Conservation (phyloP, 2,329 filamentous ascomycete genomes). For the Drechmeria coniospora region DNA sequence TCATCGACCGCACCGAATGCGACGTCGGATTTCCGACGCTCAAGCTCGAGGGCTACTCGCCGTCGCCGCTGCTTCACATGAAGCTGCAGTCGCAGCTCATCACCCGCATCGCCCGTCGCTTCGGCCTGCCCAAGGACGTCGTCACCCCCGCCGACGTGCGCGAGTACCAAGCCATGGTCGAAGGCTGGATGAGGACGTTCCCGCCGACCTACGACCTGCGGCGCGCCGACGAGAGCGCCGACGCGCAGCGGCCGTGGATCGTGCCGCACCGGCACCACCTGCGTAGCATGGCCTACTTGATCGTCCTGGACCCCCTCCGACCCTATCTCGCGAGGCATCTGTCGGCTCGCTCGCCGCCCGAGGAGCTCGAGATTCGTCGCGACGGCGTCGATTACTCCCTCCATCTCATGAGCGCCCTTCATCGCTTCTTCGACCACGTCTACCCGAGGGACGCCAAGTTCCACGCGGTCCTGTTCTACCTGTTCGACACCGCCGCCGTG, state of each 20-base stretch:
- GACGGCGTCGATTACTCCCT: slow-evolving; percentile 28
- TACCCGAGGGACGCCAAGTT: slow-evolving; percentile 31
- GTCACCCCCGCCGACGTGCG: slow-evolving; percentile 13
- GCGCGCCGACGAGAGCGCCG: slow-evolving; percentile 24
- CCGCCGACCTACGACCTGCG: slow-evolving; percentile 23
- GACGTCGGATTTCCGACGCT: slow-evolving; percentile 17
- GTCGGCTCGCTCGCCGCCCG: slow-evolving; percentile 10
- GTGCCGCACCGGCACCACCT: slow-evolving; percentile 29
- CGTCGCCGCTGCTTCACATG: slow-evolving; percentile 19
- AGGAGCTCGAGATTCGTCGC: slow-evolving; percentile 21
- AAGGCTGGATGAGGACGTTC: slow-evolving; percentile 26
- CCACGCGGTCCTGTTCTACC: slow-evolving; percentile 31
- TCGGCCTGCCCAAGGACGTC: slow-evolving; percentile 15
- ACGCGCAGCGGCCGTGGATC: slow-evolving; percentile 25
- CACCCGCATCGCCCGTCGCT: slow-evolving; percentile 13
- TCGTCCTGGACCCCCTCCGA: slow-evolving; percentile 29
- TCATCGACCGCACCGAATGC: slow-evolving; percentile 19
- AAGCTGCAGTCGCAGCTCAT: slow-evolving; percentile 20
- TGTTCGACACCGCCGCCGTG: slow-evolving; percentile 35
- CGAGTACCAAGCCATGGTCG: slow-evolving; percentile 18
- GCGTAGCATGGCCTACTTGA: slow-evolving; percentile 27
- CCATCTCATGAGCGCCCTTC: slow-evolving; percentile 23
- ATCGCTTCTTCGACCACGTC: slow-evolving; percentile 25
- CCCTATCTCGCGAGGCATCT: slow-evolving; percentile 25
- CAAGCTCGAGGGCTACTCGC: slow-evolving; percentile 14